These are phyloP conservation scores for Suhomyces maxii DNA, from an alignment of 1,139 yeast species.

Conservation along the genomic window DNA sequence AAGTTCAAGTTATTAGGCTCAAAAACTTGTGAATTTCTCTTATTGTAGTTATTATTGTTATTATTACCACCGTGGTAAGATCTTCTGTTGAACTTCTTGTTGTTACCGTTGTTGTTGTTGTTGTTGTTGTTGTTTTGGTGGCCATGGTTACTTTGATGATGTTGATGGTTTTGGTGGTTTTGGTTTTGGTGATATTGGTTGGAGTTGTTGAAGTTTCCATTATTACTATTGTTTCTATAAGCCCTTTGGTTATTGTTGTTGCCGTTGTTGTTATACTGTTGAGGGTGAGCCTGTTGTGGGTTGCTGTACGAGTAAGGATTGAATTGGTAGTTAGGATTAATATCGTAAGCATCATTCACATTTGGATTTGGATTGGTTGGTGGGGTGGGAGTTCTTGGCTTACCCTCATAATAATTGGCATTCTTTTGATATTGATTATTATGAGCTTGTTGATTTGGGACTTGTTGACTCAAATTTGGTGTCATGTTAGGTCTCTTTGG, in stretches of 20 bases:
- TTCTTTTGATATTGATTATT: conserved; percentile 8
- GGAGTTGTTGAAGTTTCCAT: conserved; percentile 15
- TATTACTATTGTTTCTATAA: conserved; percentile 11
- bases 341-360: conserved; percentile 12
- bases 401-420: conserved; percentile 17
- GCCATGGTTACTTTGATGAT: conserved; percentile 16
- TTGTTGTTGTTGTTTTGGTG: conserved; percentile 9
- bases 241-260: conserved; percentile 3
- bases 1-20: conserved; percentile 17
- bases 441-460: conserved; percentile 6
- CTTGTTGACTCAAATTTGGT: conserved; percentile 5
- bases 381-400: conserved; percentile 30
- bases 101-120: conserved; percentile 8
- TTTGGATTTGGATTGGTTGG: conserved; percentile 17
- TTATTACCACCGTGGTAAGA: conserved; percentile 6
- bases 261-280: conserved; percentile 6
- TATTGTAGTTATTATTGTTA: conserved; percentile 11
- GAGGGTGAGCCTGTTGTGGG: conserved; percentile 8
- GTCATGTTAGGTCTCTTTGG: conserved; percentile 23
- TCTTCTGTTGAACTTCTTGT: conserved; percentile 9
- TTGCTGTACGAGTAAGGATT: conserved; percentile 12
- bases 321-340: conserved; percentile 14
- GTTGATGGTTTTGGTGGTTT: conserved; percentile 6
- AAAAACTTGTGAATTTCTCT: conserved; percentile 19
- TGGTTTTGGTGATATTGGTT: conserved; percentile 6